Evolutionary conservation across 2,329 filamentous ascomycete species (phyloP).

Genomic region (Fusarium siculi): DNA sequence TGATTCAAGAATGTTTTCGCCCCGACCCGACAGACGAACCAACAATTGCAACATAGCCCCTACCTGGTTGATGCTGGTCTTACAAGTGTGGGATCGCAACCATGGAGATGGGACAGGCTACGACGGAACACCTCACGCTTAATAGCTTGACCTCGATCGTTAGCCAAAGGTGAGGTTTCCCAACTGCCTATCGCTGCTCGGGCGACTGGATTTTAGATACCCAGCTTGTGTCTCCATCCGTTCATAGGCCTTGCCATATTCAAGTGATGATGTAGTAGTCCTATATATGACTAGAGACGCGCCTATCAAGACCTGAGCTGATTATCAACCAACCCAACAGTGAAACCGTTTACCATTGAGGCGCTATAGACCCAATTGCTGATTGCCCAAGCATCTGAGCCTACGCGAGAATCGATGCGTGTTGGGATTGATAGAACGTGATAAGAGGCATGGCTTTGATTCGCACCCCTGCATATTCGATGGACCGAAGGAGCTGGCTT

Average conservation of each 20-base stretch:
- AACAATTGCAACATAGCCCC: constrained; percentile 1
- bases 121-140: neutral
- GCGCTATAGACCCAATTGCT: neutral
- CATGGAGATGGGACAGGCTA: neutral
- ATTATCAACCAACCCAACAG: neutral
- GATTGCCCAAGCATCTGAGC: neutral
- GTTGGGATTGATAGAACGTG: constrained; percentile 6
- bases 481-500: neutral
- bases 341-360: neutral
- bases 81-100: constrained; percentile 5
- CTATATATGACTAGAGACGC: constrained; percentile 1
- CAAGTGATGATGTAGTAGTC: neutral
- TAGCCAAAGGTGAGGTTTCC: neutral
- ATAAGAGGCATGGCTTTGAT: constrained; percentile 9
- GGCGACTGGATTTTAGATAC: neutral
- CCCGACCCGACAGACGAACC: constrained; percentile 13
- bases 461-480: neutral
- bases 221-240: neutral
- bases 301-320: neutral
- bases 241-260: neutral
- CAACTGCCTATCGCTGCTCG: neutral
- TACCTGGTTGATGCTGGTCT: neutral
- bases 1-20: constrained; percentile 1
- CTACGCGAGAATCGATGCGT: neutral
- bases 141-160: neutral